Evolutionary conservation across 192 early-diverging fungal genomes (phyloP).

Genomic region (Chytriomyces sp.): DNA sequence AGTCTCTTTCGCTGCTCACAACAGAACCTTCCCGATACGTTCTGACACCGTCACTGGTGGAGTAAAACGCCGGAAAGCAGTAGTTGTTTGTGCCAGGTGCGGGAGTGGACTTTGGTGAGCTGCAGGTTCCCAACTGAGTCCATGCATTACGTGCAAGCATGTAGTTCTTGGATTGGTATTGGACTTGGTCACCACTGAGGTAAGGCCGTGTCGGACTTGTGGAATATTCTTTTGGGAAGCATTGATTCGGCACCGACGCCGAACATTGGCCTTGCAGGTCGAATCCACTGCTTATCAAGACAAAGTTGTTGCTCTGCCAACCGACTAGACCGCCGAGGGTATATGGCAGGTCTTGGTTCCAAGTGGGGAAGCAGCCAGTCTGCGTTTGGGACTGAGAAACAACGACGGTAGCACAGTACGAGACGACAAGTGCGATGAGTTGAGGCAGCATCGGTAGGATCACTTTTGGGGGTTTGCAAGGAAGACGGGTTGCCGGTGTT

Average conservation of each 20-base stretch:
- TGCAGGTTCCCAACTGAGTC: not conserved
- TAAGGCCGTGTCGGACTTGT: not conserved
- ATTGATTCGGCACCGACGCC: not conserved
- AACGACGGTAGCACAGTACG: too few relatives aligned
- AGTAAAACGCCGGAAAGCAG: not conserved
- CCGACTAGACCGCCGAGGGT: too few relatives aligned
- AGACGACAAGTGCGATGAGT: too few relatives aligned
- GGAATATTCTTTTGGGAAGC: not conserved
- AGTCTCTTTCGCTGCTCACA: not conserved
- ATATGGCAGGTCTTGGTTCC: too few relatives aligned
- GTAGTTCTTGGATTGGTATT: not conserved
- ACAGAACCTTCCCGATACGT: not conserved
- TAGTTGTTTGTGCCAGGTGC: not conserved
- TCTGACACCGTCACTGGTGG: not conserved
- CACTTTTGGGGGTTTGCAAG: too few relatives aligned
- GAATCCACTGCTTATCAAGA: too few relatives aligned
- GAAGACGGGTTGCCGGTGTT: too few relatives aligned
- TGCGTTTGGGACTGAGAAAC: too few relatives aligned
- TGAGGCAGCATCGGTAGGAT: too few relatives aligned
- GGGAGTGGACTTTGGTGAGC: not conserved
- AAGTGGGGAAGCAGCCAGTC: too few relatives aligned
- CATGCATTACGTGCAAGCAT: not conserved
- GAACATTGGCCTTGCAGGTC: too few relatives aligned
- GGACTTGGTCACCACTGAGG: not conserved
- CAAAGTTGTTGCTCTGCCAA: too few relatives aligned